Evolutionary conservation across 148 eudicot species (phyloP), one percentile per base, ranked within the genome.

Genomic region (Fallopia convolvulus): DNA sequence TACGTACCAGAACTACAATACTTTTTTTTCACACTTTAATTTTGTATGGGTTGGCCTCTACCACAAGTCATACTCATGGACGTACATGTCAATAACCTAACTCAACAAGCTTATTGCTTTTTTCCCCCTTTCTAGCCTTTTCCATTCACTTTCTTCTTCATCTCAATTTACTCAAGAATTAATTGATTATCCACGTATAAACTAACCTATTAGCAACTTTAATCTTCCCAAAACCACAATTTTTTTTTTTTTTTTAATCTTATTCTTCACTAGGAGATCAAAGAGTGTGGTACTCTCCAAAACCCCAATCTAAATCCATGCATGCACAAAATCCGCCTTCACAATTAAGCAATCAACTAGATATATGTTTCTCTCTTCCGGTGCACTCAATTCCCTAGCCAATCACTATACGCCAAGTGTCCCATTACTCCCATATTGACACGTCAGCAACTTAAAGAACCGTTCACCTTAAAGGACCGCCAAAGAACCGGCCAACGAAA

Each of bases 281-380:
- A 30, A 63, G 70, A 63, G 70, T 63, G 70, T 13, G 70, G 70
- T 30, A 63, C 39, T 63, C 70, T 63, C 39, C 70, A 23, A 61
- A 61, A 26, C 33, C 33, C 36, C 66, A 21, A 58, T 58, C 10
- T 20, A 56, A 5, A 58, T 18, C 11, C 30, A 6, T 58, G 33
- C 65, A 58, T 58, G 32, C 30, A 26, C 30, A 56, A 58, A 58
- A 50, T 23, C 32, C 65, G 30, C 32, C 32, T 23, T 9, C 13
- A 20, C 26, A 8, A 20, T 63, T 6, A 44, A 44, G 47, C 2
- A 44, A 44, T 44, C 8, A 44, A 0, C 47, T 7, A 63, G 39
- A 63, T n/a, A n/a, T n/a, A n/a, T 17, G 39, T 60, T 60, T 60
- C 66, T 61, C 70, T 61, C 70, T 63, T 26, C 12, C 1, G 40